Percentiles rank a stretch among this genome's conserved stretches.
Conservation (phyloP, 1,284 basidiomycete genomes). For the Athelia psychrophila region DNA sequence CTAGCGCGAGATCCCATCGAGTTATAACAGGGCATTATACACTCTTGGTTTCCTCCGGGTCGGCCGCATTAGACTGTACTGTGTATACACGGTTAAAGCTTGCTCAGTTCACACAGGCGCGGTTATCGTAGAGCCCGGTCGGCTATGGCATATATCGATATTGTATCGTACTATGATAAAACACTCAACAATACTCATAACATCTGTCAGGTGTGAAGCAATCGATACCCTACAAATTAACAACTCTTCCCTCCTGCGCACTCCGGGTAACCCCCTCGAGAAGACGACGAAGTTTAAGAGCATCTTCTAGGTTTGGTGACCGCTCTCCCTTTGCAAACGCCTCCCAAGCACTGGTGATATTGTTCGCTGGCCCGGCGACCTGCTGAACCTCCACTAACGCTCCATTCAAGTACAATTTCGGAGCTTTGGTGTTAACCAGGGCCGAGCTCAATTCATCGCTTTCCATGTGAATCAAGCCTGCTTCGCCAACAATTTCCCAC, state of each 20-base stretch:
- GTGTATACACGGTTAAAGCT: no score
- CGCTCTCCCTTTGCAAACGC: conserved; percentile 21
- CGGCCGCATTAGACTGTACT: no score
- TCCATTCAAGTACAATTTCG: conserved; percentile 24
- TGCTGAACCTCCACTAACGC: conserved; percentile 20
- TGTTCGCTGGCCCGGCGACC: conserved; percentile 7
- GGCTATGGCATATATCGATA: no score
- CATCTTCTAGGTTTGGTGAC: conserved; percentile 29
- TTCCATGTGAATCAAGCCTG: background rate
- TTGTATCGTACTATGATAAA: no score
- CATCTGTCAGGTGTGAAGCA: no score
- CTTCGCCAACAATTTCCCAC: background rate
- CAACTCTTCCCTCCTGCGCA: conserved; percentile 21
- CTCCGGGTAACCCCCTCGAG: conserved; percentile 30
- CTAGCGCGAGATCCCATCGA: no score
- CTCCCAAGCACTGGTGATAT: conserved; percentile 15
- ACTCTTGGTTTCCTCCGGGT: no score
- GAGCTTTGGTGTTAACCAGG: conserved; percentile 17
- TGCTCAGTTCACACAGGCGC: no score
- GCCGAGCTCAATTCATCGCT: conserved; percentile 10
- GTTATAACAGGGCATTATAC: no score
- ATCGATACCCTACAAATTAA: background rate
- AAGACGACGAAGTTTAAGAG: conserved; percentile 22
- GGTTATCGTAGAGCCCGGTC: no score
- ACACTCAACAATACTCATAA: no score